These are phyloP conservation scores for Clitopilus hobsonii DNA, from an alignment of 768 basidiomycete genomes.

Conservation along the genomic window DNA sequence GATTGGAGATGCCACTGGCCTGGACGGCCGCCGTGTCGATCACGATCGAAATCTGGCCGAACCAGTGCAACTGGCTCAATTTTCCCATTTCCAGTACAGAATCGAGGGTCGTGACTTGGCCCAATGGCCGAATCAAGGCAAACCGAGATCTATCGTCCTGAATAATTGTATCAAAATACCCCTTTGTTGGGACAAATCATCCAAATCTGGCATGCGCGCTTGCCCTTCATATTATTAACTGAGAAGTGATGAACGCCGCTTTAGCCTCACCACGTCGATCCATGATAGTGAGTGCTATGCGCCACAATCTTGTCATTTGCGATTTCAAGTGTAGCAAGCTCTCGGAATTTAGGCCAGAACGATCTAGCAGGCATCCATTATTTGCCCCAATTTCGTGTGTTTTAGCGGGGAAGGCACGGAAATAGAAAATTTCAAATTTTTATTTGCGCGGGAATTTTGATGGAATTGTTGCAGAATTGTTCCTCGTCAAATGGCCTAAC, in stretches of 20 bases:
- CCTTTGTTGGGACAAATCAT: neutral
- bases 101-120: neutral
- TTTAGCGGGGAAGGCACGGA: neutral
- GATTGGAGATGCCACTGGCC: neutral
- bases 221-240: neutral
- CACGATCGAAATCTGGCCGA: neutral
- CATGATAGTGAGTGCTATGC: neutral
- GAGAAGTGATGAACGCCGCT: neutral
- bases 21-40: neutral
- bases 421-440: constrained; percentile 1
- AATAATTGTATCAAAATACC: neutral
- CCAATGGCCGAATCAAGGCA: neutral
- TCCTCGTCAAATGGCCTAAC: neutral
- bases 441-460: constrained; percentile 1
- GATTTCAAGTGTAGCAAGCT: neutral
- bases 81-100: neutral
- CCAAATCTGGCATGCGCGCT: neutral
- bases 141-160: neutral
- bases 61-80: neutral
- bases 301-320: neutral
- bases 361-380: too few species aligned
- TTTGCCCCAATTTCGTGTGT: too few species aligned
- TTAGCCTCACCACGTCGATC: neutral
- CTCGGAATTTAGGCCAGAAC: neutral
- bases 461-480: neutral